phyloP scores from a whole-genome alignment of 2,329 filamentous ascomycete species.

The Ustulina deusta region DNA sequence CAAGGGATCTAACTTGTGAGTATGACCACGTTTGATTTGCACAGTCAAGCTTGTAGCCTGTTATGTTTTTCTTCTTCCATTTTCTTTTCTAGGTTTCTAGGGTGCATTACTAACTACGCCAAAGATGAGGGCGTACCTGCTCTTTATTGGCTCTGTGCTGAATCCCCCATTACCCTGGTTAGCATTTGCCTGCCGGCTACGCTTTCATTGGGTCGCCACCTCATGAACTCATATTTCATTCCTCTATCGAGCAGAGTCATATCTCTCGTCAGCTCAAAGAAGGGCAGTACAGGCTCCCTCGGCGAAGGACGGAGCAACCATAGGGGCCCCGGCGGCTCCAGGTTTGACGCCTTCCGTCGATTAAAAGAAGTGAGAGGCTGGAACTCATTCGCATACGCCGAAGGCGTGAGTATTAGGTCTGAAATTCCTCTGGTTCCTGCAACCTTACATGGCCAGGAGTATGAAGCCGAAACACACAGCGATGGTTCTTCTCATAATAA shows the following conservation, averaged over 20 bases:
- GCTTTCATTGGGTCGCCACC: conserved; percentile 18
- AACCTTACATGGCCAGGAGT: no score
- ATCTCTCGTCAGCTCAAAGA: neutral
- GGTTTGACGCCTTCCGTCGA: no score
- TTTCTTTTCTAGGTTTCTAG: neutral
- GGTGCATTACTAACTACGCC: neutral
- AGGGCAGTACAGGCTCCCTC: no score
- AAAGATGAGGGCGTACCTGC: conserved; percentile 20
- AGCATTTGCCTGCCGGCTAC: conserved; percentile 33
- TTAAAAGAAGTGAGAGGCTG: no score
- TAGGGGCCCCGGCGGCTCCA: no score
- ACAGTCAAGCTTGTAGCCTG: neutral
- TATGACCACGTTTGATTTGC: neutral
- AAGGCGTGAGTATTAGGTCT: no score
- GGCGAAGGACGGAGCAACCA: no score
- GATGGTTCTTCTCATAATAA: no score
- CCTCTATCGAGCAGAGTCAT: conserved; percentile 24
- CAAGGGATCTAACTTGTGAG: conserved; percentile 35
- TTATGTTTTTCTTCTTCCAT: no score
- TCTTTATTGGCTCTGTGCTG: conserved; percentile 29
- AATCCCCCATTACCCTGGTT: conserved; percentile 26
- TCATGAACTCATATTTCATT: neutral
- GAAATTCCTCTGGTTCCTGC: no score
- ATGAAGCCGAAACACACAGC: no score
- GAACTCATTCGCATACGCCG: no score